Conservation (phyloP, 805 yeast species). For the Kodamaea hsintzibuensis region DNA sequence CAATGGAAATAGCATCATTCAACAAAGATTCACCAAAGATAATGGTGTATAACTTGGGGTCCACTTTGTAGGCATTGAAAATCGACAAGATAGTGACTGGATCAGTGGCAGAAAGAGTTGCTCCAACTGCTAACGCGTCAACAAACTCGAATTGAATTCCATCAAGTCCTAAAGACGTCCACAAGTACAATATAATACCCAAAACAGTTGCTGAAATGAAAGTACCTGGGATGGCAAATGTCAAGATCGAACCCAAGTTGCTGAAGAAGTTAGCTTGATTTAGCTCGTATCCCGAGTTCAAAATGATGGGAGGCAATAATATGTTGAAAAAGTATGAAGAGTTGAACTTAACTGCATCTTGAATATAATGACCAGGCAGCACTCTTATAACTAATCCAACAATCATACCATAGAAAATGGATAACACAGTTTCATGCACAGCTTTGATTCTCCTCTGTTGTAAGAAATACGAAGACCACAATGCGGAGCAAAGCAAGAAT, state of each 20-base stretch:
- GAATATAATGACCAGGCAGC: constrained; percentile 95
- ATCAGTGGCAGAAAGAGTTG: constrained; percentile 96
- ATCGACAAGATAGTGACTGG: constrained; percentile 96
- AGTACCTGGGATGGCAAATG: constrained; percentile 97
- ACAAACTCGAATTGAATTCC: constrained; percentile 87
- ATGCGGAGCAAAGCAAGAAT: constrained; percentile 76
- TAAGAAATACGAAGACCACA: constrained; percentile 93
- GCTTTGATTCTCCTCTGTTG: constrained; percentile 92
- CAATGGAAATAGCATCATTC: constrained; percentile 97
- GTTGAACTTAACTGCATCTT: constrained; percentile 94
- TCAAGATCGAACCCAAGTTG: constrained; percentile 85
- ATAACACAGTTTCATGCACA: constrained; percentile 94
- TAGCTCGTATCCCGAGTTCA: constrained; percentile 94
- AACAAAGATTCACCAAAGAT: constrained; percentile 94
- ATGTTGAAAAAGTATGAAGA: constrained; percentile 93
- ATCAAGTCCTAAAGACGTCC: constrained; percentile 92
- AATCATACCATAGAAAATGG: constrained; percentile 95
- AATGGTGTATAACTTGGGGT: constrained; percentile 94
- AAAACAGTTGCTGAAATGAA: constrained; percentile 87
- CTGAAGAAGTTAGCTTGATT: constrained; percentile 94
- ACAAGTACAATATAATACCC: constrained; percentile 82
- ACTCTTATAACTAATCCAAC: constrained; percentile 90
- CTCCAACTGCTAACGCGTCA: constrained; percentile 97
- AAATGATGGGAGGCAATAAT: constrained; percentile 90
- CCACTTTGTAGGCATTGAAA: constrained; percentile 96